A percentile compares a stretch with the other conserved stretches of the same genome.
These are phyloP conservation scores for Tolypocladium album DNA, from an alignment of 2,329 filamentous ascomycete species.

Conservation along the genomic window DNA sequence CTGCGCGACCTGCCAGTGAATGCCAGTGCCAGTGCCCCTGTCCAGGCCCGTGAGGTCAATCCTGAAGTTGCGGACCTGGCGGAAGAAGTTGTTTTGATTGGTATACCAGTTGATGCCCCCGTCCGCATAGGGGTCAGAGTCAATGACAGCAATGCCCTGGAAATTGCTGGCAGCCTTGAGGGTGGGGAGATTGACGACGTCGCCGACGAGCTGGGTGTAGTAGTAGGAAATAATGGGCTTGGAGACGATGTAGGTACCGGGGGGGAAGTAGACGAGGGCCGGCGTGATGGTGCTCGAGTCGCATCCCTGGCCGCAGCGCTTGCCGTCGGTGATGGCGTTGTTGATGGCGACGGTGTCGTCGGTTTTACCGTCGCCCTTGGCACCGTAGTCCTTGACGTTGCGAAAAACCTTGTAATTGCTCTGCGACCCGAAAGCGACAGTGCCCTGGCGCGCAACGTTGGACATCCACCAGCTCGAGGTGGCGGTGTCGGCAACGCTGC, in stretches of 20 bases:
- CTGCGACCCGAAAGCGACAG: constrained; percentile 43
- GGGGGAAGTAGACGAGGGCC: constrained; percentile 83
- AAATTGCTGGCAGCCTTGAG: constrained; percentile 68
- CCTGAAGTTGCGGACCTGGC: constrained; percentile 71
- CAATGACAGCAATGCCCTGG: constrained; percentile 77
- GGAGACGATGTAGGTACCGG: constrained; percentile 76
- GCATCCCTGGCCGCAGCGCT: constrained; percentile 70
- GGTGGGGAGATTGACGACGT: constrained; percentile 59
- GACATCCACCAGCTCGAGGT: constrained; percentile 59
- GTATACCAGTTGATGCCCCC: constrained; percentile 63
- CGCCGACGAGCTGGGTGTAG: constrained; percentile 87
- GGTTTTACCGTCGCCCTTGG: constrained; percentile 53
- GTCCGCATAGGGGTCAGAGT: constrained; percentile 63
- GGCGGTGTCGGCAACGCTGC: constrained; percentile 11
- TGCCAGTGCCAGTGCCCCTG: constrained; percentile 50
- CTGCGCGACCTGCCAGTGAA: constrained; percentile 82
- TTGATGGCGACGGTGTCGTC: constrained; percentile 92
- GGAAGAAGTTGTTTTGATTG: constrained; percentile 79
- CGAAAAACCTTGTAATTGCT: constrained; percentile 60
- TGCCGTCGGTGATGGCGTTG: constrained; percentile 62
- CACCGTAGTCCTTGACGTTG: constrained; percentile 68
- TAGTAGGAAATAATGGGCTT: constrained; percentile 75
- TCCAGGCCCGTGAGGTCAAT: constrained; percentile 64
- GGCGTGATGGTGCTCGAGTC: constrained; percentile 77
- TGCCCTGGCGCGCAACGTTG: constrained; percentile 57